Base-by-base conservation (phyloP, 176 grass and related monocot species). In the Oryza australiensis region DNA sequence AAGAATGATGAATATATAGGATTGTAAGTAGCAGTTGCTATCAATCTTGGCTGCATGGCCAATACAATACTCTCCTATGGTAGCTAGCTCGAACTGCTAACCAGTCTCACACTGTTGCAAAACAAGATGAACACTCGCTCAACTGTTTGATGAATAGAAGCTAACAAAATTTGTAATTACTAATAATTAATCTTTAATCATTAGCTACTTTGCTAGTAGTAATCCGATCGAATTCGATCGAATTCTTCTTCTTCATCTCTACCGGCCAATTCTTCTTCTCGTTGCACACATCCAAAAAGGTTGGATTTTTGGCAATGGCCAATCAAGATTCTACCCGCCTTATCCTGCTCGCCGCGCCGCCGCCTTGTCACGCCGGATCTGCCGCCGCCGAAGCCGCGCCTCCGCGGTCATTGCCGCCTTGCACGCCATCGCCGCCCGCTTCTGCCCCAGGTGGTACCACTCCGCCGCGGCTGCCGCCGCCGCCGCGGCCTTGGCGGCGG, bases 371-470 rank as follows among this genome's bases (percentile, higher is more conserved):
- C 75, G 75, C 62, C 72, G 75, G 75, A 84, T 84, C 35, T 62
- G 69, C 46, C 55, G 75, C 27, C 87, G 80, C 35, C 87, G 75
- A 48, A 69, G 74, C 48, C 87, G 34, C 18, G 86, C 86, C n/a
- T 62, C 79, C 7, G 85, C 64, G 1, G 85, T n/a, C 10, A 27
- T 4, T 5, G 75, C 86, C 32, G 86, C 86, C 75, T 73, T 88
- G 46, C 59, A 62, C 81, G 16, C 26, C 29, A 57, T 20, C 4
- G 24, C 30, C 46, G 55, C 11, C 8, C 26, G 65, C 32, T 70
- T 46, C 18, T 43, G 51, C 1, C 18, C 53, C 15, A 12, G 33
- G 55, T 64, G 26, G 62, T 53, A 11, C 37, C 1, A 70, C 66
- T 3, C 12, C 51, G 67, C 79, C 23, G 41, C 38, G 5, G 33